A percentile compares a stretch with the other conserved stretches of the same genome.
Evolutionary conservation across 768 basidiomycete species (phyloP).

Genomic region (Lentinus brumalis): DNA sequence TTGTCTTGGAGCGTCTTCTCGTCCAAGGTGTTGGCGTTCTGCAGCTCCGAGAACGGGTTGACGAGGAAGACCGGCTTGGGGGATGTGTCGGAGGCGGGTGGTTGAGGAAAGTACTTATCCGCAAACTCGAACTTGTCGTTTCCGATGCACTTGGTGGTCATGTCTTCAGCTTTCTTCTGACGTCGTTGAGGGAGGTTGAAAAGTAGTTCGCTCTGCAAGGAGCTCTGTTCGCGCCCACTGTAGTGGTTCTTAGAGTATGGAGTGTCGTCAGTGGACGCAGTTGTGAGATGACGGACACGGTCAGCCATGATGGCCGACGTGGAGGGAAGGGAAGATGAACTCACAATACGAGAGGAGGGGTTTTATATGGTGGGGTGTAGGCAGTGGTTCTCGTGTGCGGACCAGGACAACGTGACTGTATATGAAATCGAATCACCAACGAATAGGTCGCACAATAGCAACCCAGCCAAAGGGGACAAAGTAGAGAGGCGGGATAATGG

Average conservation of each 20-base stretch:
- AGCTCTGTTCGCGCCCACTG: neutral
- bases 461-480: no score
- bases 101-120: neutral
- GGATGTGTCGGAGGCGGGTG: neutral
- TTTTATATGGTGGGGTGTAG: no score
- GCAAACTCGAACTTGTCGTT: neutral
- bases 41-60: neutral
- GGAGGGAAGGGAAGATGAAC: no score
- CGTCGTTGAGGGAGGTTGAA: neutral
- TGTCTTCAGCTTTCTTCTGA: neutral
- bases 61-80: neutral
- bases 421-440: no score
- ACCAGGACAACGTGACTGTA: no score
- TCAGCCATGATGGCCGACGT: no score
- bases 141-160: neutral
- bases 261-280: no score
- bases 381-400: no score
- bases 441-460: no score
- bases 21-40: neutral
- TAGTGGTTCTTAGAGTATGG: neutral
- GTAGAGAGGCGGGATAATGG: no score
- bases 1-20: neutral
- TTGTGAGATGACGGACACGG: no score
- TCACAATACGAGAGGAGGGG: no score
- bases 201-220: neutral